Percentiles rank a stretch among this genome's conserved stretches.
Conservation (phyloP, 495 filamentous ascomycete genomes). For the Aspergillus wentii region DNA sequence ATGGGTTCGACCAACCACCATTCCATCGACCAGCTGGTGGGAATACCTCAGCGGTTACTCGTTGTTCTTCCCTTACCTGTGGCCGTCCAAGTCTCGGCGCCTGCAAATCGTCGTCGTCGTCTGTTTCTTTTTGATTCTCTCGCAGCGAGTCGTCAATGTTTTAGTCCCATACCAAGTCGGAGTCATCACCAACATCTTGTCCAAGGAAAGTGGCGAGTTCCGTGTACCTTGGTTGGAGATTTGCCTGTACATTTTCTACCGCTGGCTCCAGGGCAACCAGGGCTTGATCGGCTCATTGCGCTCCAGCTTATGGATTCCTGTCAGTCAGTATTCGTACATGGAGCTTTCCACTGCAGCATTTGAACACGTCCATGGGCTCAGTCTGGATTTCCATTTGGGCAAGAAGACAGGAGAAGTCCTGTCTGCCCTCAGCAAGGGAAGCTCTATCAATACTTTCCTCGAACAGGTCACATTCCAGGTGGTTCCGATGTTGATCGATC, state of each 20-base stretch:
- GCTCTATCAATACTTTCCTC: constrained; percentile 92
- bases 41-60: constrained; percentile 87
- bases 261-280: constrained; percentile 82
- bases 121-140: constrained; percentile 70
- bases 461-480: constrained; percentile 95
- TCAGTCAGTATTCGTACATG: constrained; percentile 93
- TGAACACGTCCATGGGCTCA: constrained; percentile 92
- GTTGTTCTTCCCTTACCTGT: constrained; percentile 90
- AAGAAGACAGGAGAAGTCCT: constrained; percentile 96
- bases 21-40: constrained; percentile 72
- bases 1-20: constrained; percentile 64
- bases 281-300: constrained; percentile 80
- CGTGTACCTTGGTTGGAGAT: constrained; percentile 66
- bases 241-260: constrained; percentile 70
- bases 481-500: constrained; percentile 88
- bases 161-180: constrained; percentile 75
- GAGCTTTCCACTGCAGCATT: constrained; percentile 92
- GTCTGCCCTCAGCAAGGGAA: constrained; percentile 91
- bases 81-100: constrained; percentile 70
- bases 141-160: constrained; percentile 76
- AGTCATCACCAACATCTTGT: constrained; percentile 63
- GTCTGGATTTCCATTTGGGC: constrained; percentile 91
- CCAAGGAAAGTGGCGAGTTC: constrained; percentile 38
- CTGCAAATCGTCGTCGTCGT: constrained; percentile 73
- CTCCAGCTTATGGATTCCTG: constrained; percentile 87